A percentile compares a stretch with the other conserved stretches of the same genome.
phyloP scores from a whole-genome alignment of 768 basidiomycete genomes.

The Leccinum variicolor region DNA sequence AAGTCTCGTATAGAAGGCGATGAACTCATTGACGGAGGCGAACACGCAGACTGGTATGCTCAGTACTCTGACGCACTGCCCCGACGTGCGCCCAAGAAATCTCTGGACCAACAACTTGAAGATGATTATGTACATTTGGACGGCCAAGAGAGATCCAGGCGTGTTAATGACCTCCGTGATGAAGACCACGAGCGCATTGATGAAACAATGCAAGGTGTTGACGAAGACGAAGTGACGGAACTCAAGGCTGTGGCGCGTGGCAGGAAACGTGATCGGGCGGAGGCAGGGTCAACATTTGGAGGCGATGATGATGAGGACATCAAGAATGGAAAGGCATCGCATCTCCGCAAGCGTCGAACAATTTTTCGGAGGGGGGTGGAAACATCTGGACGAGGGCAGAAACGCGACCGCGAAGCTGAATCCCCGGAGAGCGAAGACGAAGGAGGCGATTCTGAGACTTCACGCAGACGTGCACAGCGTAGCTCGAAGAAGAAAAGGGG shows the following conservation, averaged over 20 bases:
- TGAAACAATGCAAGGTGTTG: conserved; percentile 36
- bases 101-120: conserved; percentile 41
- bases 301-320: conserved; percentile 48
- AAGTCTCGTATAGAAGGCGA: conserved; percentile 52
- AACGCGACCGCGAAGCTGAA: conserved; percentile 61
- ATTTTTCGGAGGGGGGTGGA: conserved; percentile 54
- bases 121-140: conserved; percentile 36
- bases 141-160: conserved; percentile 42
- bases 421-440: conserved; percentile 36
- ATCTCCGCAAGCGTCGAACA: conserved; percentile 56
- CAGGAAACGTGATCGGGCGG: conserved; percentile 74
- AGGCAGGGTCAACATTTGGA: conserved; percentile 69
- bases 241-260: conserved; percentile 41
- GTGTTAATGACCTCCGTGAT: conserved; percentile 43
- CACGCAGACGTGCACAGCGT: conserved; percentile 3
- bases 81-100: conserved; percentile 51
- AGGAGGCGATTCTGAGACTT: conserved; percentile 9
- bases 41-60: conserved; percentile 43
- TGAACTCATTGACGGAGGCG: conserved; percentile 46
- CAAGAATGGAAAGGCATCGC: conserved; percentile 40
- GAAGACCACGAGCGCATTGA: conserved; percentile 39
- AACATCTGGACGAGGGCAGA: conserved; percentile 49
- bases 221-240: conserved; percentile 41
- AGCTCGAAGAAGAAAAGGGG: conserved; percentile 51
- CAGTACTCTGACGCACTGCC: conserved; percentile 17